A percentile compares a stretch with the other conserved stretches of the same genome.
phyloP scores from a whole-genome alignment of 2,329 filamentous ascomycete species.

The Colletotrichum orchidophilum region DNA sequence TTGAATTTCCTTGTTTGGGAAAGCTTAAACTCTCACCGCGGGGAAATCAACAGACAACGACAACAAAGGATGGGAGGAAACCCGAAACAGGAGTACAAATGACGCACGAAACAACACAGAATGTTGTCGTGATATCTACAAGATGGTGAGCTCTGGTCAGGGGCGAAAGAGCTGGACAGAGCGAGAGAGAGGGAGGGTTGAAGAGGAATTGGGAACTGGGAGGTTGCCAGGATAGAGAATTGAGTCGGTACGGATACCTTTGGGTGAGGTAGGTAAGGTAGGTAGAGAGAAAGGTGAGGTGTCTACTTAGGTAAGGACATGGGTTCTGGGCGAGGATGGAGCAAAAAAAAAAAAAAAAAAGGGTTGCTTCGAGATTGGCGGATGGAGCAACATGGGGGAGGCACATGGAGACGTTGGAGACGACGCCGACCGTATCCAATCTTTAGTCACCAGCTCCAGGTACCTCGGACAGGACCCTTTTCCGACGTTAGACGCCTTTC shows the following conservation, averaged over 20 bases:
- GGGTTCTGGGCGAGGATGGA: not conserved
- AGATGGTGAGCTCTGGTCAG: constrained; percentile 15
- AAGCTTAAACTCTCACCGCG: constrained; percentile 3
- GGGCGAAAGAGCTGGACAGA: constrained; percentile 22
- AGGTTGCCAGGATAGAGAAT: not conserved
- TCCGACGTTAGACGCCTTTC: not conserved
- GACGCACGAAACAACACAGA: constrained; percentile 14
- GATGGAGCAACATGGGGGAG: constrained; percentile 5
- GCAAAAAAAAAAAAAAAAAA: constrained; percentile 1
- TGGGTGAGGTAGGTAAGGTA: not conserved
- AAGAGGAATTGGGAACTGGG: constrained; percentile 2
- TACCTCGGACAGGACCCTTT: not conserved
- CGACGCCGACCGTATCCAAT: not conserved
- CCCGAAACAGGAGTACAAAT: not conserved
- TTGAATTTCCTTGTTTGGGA: constrained; percentile 13
- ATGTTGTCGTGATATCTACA: constrained; percentile 18
- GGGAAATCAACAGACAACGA: not conserved
- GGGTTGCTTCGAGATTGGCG: constrained; percentile 20
- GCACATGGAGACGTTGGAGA: not conserved
- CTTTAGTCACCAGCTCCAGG: not conserved
- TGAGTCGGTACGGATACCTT: not conserved
- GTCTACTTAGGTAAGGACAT: constrained; percentile 30
- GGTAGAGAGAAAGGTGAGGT: constrained; percentile 15
- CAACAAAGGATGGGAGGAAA: not conserved
- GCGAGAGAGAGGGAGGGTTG: not conserved